Conservation (phyloP, 225 moss, liverwort and hornwort genomes). For the Polytrichum formosum region DNA sequence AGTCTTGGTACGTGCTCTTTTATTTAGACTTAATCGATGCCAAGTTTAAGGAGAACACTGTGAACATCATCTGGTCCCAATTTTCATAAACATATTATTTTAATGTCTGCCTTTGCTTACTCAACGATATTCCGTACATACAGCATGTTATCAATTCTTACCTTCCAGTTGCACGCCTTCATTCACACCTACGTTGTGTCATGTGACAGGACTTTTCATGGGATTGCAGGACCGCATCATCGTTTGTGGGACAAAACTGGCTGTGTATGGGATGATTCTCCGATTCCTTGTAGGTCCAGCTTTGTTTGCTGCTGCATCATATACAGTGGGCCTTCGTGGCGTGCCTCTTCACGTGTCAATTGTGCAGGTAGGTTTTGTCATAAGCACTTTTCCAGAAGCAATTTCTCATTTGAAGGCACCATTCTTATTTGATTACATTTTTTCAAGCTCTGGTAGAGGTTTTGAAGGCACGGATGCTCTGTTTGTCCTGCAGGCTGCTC, state of each 20-base stretch:
- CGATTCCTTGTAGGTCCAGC: constrained; percentile 92
- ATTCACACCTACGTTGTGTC: too few species aligned
- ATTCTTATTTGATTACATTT: background rate
- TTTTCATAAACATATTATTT: too few species aligned
- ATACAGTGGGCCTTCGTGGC: constrained; percentile 72
- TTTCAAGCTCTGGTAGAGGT: too few species aligned
- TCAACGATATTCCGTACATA: too few species aligned
- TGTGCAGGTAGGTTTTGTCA: constrained; percentile 58
- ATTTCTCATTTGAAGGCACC: background rate
- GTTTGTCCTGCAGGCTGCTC: constrained; percentile 65
- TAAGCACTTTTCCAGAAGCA: background rate
- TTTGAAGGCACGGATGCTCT: background rate
- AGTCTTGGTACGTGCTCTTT: constrained; percentile 73
- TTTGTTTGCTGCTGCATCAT: constrained; percentile 88
- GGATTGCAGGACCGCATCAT: constrained; percentile 87
- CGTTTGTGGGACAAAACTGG: constrained; percentile 69
- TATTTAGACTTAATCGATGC: background rate
- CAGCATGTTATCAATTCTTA: too few species aligned
- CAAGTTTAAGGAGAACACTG: too few species aligned
- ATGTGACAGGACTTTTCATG: constrained; percentile 84
- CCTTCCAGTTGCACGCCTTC: too few species aligned
- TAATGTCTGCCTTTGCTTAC: too few species aligned
- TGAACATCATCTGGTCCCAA: too few species aligned
- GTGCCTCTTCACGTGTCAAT: constrained; percentile 74
- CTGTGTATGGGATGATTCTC: constrained; percentile 62